Evolutionary conservation across 176 grass and related monocot species (phyloP).

Genomic region (Hsuehochloa calcarea): DNA sequence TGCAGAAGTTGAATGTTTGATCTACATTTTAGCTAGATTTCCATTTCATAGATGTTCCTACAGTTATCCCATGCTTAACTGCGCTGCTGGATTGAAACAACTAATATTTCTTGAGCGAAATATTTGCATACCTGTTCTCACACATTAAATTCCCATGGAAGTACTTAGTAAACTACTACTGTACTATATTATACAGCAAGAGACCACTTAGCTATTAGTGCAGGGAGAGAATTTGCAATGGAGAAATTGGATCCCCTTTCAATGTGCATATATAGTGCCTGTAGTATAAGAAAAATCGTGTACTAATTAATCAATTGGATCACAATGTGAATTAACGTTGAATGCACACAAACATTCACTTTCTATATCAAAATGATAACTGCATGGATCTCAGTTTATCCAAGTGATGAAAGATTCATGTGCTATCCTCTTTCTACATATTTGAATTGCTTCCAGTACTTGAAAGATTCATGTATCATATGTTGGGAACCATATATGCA

Average conservation of each 20-base stretch:
- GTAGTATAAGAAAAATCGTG: neutral
- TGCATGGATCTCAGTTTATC: neutral
- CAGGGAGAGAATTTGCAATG: neutral
- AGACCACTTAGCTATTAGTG: neutral
- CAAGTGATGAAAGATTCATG: neutral
- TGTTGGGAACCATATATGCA: conserved; percentile 5
- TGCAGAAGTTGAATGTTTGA: neutral
- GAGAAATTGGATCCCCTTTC: neutral
- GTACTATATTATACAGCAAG: neutral
- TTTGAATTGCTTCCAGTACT: neutral
- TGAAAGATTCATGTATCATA: conserved; percentile 4
- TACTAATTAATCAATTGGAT: neutral
- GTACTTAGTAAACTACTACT: neutral
- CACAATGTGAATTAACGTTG: conserved; percentile 3
- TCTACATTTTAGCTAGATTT: conserved; percentile 1
- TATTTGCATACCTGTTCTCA: neutral
- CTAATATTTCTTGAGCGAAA: conserved; percentile 11
- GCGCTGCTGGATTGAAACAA: neutral
- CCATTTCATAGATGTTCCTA: neutral
- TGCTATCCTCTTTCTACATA: neutral
- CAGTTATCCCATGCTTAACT: conserved; percentile 12
- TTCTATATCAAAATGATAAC: neutral
- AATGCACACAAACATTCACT: neutral
- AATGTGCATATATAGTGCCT: neutral
- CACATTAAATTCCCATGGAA: neutral